phyloP scores from a whole-genome alignment of 2,329 filamentous ascomycete species.

The Fusarium redolens region DNA sequence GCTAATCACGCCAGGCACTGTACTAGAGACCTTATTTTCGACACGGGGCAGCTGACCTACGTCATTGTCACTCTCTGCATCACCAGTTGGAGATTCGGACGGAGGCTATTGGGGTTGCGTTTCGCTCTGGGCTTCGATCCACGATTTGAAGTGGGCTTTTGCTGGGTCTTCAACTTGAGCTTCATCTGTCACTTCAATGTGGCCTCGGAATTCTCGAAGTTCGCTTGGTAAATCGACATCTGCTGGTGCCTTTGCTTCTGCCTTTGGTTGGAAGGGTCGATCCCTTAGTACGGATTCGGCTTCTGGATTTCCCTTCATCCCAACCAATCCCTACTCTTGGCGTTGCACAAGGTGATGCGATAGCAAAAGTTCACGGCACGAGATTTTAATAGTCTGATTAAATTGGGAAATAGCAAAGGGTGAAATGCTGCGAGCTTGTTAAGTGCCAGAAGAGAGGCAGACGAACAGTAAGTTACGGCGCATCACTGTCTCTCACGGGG shows the following conservation, averaged over 20 bases:
- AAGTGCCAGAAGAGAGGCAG: background rate
- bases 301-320: conserved; percentile 46
- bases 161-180: conserved; percentile 10
- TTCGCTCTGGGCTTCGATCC: conserved; percentile 28
- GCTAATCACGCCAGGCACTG: conserved; percentile 15
- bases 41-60: conserved; percentile 27
- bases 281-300: conserved; percentile 22
- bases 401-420: background rate
- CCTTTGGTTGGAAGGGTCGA: background rate
- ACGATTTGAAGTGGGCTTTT: conserved; percentile 27
- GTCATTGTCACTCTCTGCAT: conserved; percentile 23
- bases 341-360: conserved; percentile 12
- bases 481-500: conserved; percentile 11
- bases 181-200: background rate
- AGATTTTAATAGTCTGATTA: background rate
- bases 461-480: conserved; percentile 2
- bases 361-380: too few relatives aligned
- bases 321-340: conserved; percentile 16
- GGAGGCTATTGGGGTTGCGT: conserved; percentile 19
- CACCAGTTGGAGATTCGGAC: conserved; percentile 18
- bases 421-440: conserved; percentile 4
- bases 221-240: conserved; percentile 11
- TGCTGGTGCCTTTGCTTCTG: conserved; percentile 1
- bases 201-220: conserved; percentile 11
- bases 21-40: conserved; percentile 9